Evolutionary conservation across 169 alveolate species (phyloP).

Genomic region (Plasmodium gonderi): DNA sequence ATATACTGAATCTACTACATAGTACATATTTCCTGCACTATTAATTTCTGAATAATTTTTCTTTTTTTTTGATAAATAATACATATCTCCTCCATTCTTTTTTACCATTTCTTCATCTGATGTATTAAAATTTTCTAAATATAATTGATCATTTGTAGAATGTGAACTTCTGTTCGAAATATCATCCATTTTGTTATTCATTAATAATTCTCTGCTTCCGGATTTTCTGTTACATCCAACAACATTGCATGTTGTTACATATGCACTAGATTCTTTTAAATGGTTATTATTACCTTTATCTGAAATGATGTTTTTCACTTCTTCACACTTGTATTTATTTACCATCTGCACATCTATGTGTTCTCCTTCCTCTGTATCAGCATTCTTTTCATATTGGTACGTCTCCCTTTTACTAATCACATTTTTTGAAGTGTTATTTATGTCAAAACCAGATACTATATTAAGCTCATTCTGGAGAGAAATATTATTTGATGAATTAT

Average conservation of each 20-base stretch:
- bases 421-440: background rate
- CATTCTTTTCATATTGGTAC: background rate
- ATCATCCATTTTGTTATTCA: slow-evolving; percentile 1
- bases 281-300: background rate
- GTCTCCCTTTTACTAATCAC: background rate
- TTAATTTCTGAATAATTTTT: slow-evolving; percentile 3
- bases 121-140: slow-evolving; percentile 56
- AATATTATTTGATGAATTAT: slow-evolving; percentile 7
- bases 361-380: background rate
- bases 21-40: slow-evolving; percentile 16
- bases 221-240: background rate
- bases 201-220: background rate
- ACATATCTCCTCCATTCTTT: background rate
- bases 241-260: background rate
- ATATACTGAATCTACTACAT: slow-evolving; percentile 42
- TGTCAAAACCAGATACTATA: background rate
- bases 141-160: slow-evolving; percentile 60
- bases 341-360: too few species aligned
- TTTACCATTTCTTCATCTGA: slow-evolving; percentile 47
- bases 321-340: background rate
- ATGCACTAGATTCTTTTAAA: background rate
- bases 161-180: slow-evolving; percentile 35
- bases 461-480: background rate
- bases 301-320: background rate
- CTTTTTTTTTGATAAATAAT: background rate